Percentiles rank a stretch among this genome's conserved stretches.
These are phyloP conservation scores for Rhizopogon vesiculosus DNA, from an alignment of 768 basidiomycete species.

Conservation along the genomic window DNA sequence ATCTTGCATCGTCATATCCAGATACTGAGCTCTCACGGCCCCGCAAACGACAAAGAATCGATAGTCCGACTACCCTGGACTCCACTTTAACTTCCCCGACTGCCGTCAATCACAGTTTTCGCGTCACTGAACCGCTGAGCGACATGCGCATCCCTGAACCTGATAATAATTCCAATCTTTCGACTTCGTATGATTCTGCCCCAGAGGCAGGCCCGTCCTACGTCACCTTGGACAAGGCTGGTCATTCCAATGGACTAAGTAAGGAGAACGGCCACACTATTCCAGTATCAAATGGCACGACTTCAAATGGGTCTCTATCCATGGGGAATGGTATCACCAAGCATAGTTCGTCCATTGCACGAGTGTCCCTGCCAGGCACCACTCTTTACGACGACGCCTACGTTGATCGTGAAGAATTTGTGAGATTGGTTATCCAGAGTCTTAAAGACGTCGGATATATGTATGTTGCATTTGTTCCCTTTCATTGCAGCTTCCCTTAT, in stretches of 20 bases:
- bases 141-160: constrained; percentile 52
- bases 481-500: constrained; percentile 8
- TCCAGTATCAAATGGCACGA: constrained; percentile 26
- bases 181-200: constrained; percentile 38
- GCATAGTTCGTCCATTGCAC: constrained; percentile 44
- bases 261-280: constrained; percentile 39
- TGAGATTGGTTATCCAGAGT: constrained; percentile 84
- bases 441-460: constrained; percentile 82
- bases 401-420: constrained; percentile 86
- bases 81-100: constrained; percentile 28
- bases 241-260: constrained; percentile 28
- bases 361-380: constrained; percentile 67
- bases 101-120: constrained; percentile 14
- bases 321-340: constrained; percentile 49
- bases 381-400: constrained; percentile 73
- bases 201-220: constrained; percentile 53
- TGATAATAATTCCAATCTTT: constrained; percentile 41
- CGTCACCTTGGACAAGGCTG: constrained; percentile 28
- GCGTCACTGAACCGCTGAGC: constrained; percentile 25
- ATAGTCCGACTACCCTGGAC: constrained; percentile 31
- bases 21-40: constrained; percentile 52
- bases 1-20: constrained; percentile 14
- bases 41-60: constrained; percentile 68
- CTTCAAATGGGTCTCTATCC: constrained; percentile 30
- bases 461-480: constrained; percentile 33